These are phyloP conservation scores for Xylariaceae sp. DNA, from an alignment of 2,329 filamentous ascomycete genomes.

Conservation along the genomic window DNA sequence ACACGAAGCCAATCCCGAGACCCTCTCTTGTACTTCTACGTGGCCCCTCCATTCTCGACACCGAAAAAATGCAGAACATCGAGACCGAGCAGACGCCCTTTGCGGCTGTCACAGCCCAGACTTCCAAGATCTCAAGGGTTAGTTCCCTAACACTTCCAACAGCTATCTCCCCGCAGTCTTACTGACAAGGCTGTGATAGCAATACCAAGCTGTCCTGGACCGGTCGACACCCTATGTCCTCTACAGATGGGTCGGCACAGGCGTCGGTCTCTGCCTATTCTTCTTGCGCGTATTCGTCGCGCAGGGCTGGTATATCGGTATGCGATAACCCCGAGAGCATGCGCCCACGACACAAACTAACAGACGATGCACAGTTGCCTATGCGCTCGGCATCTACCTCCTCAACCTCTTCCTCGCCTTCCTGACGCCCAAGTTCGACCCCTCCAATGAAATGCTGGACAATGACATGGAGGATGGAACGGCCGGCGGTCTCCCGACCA, in stretches of 20 bases:
- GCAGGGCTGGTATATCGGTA: slow-evolving; percentile 98
- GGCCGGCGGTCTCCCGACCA: slow-evolving; percentile 78
- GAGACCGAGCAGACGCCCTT: slow-evolving; percentile 91
- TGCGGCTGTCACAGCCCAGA: slow-evolving; percentile 82
- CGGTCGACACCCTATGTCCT: slow-evolving; percentile 84
- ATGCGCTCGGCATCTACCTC: slow-evolving; percentile 96
- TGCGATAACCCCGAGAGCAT: slow-evolving; percentile 22
- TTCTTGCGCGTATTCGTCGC: slow-evolving; percentile 84
- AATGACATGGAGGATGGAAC: slow-evolving; percentile 95
- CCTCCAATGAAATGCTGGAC: slow-evolving; percentile 83
- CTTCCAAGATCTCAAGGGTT: slow-evolving; percentile 69
- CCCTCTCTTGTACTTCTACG: neutral
- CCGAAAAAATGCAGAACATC: slow-evolving; percentile 67
- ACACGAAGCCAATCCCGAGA: neutral
- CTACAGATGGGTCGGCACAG: slow-evolving; percentile 91
- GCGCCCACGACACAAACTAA: neutral
- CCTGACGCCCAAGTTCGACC: slow-evolving; percentile 97
- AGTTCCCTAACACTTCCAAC: too few species aligned
- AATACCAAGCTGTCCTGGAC: slow-evolving; percentile 93
- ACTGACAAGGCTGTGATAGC: too few species aligned
- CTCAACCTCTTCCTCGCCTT: slow-evolving; percentile 99
- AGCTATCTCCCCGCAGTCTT: too few species aligned
- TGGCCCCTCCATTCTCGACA: slow-evolving; percentile 9
- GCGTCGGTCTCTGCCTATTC: slow-evolving; percentile 70
- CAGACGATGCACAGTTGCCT: slow-evolving; percentile 64